Percentiles rank a stretch among this genome's conserved stretches.
phyloP scores from a whole-genome alignment of 768 basidiomycete genomes.

The Hirschioporus abietinus region DNA sequence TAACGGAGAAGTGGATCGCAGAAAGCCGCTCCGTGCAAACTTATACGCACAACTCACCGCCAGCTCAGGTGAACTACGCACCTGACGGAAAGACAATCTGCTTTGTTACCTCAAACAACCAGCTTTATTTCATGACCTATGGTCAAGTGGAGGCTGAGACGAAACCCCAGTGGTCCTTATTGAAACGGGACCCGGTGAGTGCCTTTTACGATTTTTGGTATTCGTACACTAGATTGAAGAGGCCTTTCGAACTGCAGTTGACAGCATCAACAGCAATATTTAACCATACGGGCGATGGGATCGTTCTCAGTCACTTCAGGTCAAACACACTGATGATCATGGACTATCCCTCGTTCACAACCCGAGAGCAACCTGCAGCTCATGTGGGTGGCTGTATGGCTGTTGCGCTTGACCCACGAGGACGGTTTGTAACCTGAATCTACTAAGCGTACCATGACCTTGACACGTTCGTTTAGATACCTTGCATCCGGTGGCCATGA shows the following conservation, averaged over 20 bases:
- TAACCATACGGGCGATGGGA: slow-evolving; percentile 69
- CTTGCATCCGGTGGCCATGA: slow-evolving; percentile 78
- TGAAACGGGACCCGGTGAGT: slow-evolving; percentile 25
- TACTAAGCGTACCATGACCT: not conserved
- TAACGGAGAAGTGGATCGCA: slow-evolving; percentile 22
- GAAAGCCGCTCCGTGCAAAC: slow-evolving; percentile 69
- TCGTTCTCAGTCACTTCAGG: slow-evolving; percentile 59
- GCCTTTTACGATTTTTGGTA: slow-evolving; percentile 10
- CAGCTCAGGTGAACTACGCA: slow-evolving; percentile 62
- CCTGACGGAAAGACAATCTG: slow-evolving; percentile 66
- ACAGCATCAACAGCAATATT: slow-evolving; percentile 66
- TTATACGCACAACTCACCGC: slow-evolving; percentile 50
- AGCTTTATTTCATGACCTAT: slow-evolving; percentile 55
- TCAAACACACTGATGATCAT: slow-evolving; percentile 64
- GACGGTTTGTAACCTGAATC: slow-evolving; percentile 38
- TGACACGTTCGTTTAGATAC: slow-evolving; percentile 39
- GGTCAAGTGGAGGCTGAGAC: slow-evolving; percentile 47
- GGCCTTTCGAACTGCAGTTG: slow-evolving; percentile 27
- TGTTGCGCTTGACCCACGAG: slow-evolving; percentile 74
- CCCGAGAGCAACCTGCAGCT: slow-evolving; percentile 60
- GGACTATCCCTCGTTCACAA: slow-evolving; percentile 57
- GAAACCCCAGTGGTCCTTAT: slow-evolving; percentile 46
- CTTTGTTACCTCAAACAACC: slow-evolving; percentile 55
- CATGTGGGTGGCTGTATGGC: slow-evolving; percentile 80
- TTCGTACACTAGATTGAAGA: slow-evolving; percentile 11